These are phyloP conservation scores for Mycena epipterygia DNA, from an alignment of 768 basidiomycete species.

Conservation along the genomic window DNA sequence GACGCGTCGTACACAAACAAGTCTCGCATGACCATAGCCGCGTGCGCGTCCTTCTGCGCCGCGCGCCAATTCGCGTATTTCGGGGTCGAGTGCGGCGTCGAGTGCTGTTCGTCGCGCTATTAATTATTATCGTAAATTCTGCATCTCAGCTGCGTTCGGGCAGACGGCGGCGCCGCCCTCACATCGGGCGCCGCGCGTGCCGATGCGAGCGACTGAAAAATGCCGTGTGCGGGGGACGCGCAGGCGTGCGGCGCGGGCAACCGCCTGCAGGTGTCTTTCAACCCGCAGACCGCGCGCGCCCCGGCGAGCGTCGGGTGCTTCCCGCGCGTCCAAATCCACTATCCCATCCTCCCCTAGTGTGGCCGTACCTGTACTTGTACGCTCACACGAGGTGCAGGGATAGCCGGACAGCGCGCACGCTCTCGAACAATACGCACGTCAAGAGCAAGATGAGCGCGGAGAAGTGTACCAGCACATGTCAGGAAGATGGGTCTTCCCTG, in stretches of 20 bases:
- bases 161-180: constrained; percentile 3
- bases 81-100: background rate
- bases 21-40: background rate
- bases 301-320: background rate
- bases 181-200: background rate
- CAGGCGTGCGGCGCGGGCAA: constrained; percentile 10
- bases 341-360: too few species aligned
- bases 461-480: constrained; percentile 6
- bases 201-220: background rate
- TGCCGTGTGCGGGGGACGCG: background rate
- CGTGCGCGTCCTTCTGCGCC: background rate
- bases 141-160: too few species aligned
- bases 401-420: background rate
- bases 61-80: background rate
- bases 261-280: background rate
- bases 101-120: constrained; percentile 4
- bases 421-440: background rate
- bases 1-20: background rate
- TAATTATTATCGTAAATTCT: background rate
- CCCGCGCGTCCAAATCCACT: background rate
- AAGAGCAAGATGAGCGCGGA: constrained; percentile 1
- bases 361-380: background rate
- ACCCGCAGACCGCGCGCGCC: background rate
- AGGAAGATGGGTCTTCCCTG: background rate
- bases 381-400: background rate